Evolutionary conservation across 192 early-diverging fungal species (phyloP).

Genomic region (Coemansia nantahalensis): DNA sequence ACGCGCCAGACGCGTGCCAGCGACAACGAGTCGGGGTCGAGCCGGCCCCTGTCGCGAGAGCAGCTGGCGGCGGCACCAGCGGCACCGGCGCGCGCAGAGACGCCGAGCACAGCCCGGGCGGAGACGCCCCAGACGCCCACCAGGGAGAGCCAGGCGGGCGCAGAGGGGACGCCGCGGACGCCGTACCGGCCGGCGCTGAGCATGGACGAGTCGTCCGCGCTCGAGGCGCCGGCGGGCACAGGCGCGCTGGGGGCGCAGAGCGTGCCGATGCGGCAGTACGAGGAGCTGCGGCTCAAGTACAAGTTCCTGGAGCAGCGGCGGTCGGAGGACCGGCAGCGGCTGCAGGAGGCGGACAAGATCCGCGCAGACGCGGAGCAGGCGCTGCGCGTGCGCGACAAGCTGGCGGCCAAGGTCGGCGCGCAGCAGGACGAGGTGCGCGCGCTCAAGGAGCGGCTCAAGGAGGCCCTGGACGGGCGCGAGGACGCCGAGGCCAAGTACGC

Average conservation of each 20-base stretch:
- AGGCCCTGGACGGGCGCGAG: slow-evolving; percentile 60
- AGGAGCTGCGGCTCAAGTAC: slow-evolving; percentile 77
- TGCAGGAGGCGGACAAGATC: slow-evolving; percentile 69
- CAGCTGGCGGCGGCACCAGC: slow-evolving; percentile 1
- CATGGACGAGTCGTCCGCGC: slow-evolving; percentile 36
- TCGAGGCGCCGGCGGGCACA: too few species aligned
- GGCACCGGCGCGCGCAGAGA: slow-evolving; percentile 3
- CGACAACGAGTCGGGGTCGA: slow-evolving; percentile 13
- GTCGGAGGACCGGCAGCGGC: slow-evolving; percentile 70
- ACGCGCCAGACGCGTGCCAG: slow-evolving; percentile 17
- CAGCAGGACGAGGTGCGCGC: slow-evolving; percentile 73
- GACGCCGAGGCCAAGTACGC: slow-evolving; percentile 63
- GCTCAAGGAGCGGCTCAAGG: slow-evolving; percentile 58
- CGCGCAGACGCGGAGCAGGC: slow-evolving; percentile 73
- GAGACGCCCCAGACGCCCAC: slow-evolving; percentile 3
- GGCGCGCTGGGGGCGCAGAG: slow-evolving; percentile 18
- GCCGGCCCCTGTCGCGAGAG: slow-evolving; percentile 25
- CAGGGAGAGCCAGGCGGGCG: slow-evolving; percentile 6
- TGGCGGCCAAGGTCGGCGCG: slow-evolving; percentile 65
- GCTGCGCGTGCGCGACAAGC: slow-evolving; percentile 61
- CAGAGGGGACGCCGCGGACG: slow-evolving; percentile 20
- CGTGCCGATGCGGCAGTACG: slow-evolving; percentile 69
- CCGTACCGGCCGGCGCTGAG: slow-evolving; percentile 36
- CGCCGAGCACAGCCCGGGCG: slow-evolving; percentile 2
- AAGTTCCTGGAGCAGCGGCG: slow-evolving; percentile 77